Evolutionary conservation across 2,329 filamentous ascomycete genomes (phyloP), one percentile per base, ranked within the genome.

Genomic region (Penicillium verrucosum): DNA sequence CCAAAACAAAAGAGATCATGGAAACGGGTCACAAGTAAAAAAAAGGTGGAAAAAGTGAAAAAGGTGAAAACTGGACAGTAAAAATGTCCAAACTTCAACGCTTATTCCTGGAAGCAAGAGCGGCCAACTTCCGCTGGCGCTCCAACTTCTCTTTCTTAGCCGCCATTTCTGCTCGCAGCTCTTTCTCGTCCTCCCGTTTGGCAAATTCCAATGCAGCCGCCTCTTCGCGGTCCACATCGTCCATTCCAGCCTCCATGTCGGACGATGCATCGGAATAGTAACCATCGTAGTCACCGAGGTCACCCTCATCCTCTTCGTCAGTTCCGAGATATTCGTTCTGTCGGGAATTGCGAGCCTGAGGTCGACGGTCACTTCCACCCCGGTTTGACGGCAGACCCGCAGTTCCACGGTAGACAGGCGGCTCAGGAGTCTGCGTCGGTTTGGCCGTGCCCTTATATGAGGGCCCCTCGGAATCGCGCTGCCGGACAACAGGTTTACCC

Each of bases 171-270:
- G 67, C 57, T 5, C 68, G 72, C 59, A 74, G 63, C 55, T 80
- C 78, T 63, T 77, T 70, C 60, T 79, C 78, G 56, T 81, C 79
- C 60, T 81, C 79, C 54, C 66, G 68, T 50, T 70, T 73, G 7
- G 79, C 79, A 40, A 61, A 64, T 53, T 68, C 72, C 34, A 78
- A 61, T 8, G 79, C 78, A 14, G 59, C 58, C 23, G 66, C 68
- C 63, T 81, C 79, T 65, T 81, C 79, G 27, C 71, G 60, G 53
- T 78, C 77, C 47, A 81, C 65, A 58, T 80, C 78, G 49, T 73
- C 68, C 21, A 76, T 68, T 23, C 77, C 79, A 48, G 77, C 79
- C 65, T 81, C 79, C 79, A 81, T 81, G 57, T 79, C 78, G n/a
- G 77, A 78, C 8, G 75, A 78, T 37, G 58, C 75, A 51, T 78